A percentile compares a stretch with the other conserved stretches of the same genome.
These are phyloP conservation scores for Wickerhamiella spandovensis DNA, from an alignment of 805 yeast species.

Conservation along the genomic window DNA sequence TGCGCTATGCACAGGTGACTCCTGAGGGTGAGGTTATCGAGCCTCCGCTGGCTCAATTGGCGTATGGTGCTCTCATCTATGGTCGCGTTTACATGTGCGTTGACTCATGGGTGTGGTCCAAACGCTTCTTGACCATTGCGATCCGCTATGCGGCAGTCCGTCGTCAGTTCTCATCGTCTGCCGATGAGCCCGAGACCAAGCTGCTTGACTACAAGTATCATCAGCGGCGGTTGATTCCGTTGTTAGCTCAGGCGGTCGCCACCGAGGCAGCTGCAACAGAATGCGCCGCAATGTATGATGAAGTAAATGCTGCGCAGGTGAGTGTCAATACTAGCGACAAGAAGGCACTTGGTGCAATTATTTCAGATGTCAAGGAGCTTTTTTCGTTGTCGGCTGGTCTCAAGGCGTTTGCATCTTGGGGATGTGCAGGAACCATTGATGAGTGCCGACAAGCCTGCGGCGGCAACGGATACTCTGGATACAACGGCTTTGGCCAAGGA, in stretches of 20 bases:
- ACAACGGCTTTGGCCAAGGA: slow-evolving; percentile 80
- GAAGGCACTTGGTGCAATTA: slow-evolving; percentile 33
- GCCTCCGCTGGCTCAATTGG: slow-evolving; percentile 78
- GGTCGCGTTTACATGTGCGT: slow-evolving; percentile 86
- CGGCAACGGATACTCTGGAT: slow-evolving; percentile 89
- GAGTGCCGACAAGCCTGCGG: slow-evolving; percentile 91
- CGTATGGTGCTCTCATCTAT: slow-evolving; percentile 74
- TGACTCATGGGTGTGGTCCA: slow-evolving; percentile 71
- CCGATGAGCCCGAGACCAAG: slow-evolving; percentile 46
- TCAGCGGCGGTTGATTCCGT: slow-evolving; percentile 76
- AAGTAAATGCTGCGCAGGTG: slow-evolving; percentile 29
- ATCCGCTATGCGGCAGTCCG: slow-evolving; percentile 80
- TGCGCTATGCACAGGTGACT: slow-evolving; percentile 61
- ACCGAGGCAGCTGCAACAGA: slow-evolving; percentile 58
- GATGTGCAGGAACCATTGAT: slow-evolving; percentile 64
- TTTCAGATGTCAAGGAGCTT: slow-evolving; percentile 56
- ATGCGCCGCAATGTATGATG: slow-evolving; percentile 39
- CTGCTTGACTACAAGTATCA: slow-evolving; percentile 78
- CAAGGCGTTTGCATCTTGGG: slow-evolving; percentile 86
- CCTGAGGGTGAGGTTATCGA: slow-evolving; percentile 56
- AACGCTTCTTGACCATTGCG: slow-evolving; percentile 72
- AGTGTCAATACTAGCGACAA: slow-evolving; percentile 30
- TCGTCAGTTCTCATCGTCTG: slow-evolving; percentile 57
- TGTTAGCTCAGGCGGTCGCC: slow-evolving; percentile 64
- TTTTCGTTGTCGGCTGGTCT: slow-evolving; percentile 78